Evolutionary conservation across 176 grass and related monocot genomes (phyloP).

Genomic region (Olyra latifolia): DNA sequence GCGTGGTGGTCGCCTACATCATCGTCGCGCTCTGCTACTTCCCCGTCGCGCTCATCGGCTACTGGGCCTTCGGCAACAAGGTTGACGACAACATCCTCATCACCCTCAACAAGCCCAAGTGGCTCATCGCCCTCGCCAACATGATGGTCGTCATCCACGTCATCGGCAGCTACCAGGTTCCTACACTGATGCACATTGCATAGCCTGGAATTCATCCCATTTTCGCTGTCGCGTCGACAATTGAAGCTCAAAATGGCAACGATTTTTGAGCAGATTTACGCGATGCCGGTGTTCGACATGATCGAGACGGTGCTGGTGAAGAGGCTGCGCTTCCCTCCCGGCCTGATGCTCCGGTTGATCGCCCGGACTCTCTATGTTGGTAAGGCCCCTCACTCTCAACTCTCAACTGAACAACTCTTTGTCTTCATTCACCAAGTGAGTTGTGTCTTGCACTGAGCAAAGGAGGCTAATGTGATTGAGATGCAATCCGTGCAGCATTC

Average conservation of each 20-base stretch:
- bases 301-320: conserved; percentile 88
- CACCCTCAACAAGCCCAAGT: conserved; percentile 54
- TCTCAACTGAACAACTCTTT: neutral
- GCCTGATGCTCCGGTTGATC: conserved; percentile 63
- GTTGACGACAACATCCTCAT: conserved; percentile 73
- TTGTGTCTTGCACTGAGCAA: neutral
- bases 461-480: conserved; percentile 25
- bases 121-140: conserved; percentile 87
- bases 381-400: conserved; percentile 26
- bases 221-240: neutral
- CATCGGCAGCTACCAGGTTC: conserved; percentile 86
- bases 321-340: conserved; percentile 59
- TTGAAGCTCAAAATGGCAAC: neutral
- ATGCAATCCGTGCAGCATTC: conserved; percentile 50
- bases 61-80: conserved; percentile 57
- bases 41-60: conserved; percentile 78
- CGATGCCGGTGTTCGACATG: conserved; percentile 97
- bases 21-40: conserved; percentile 90
- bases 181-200: neutral
- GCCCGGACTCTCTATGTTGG: conserved; percentile 69
- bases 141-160: conserved; percentile 95
- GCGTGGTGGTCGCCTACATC: conserved; percentile 84
- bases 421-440: neutral
- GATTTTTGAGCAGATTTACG: conserved; percentile 66
- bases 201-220: neutral